Base-by-base conservation (phyloP, 2,329 filamentous ascomycete species). In the Furcasterigmium sp. region DNA sequence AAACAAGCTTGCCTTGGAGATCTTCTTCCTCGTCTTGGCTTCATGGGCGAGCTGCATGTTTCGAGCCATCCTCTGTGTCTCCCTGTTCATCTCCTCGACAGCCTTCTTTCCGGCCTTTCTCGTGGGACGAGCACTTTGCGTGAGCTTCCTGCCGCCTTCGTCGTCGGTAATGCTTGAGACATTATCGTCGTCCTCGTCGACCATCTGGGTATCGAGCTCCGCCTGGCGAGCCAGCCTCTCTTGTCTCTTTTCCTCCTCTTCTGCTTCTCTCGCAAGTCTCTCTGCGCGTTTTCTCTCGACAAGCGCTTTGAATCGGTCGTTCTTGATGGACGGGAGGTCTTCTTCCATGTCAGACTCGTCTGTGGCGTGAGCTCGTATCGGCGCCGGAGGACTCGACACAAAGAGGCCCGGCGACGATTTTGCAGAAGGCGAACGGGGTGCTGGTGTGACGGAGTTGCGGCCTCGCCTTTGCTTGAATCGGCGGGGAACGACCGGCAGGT, bases 71-170 rank as follows among this genome's bases (percentile, higher is more conserved):
- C 93, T 82, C 67, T 98, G 93, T 1, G 91, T 96, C 64, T 98
- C 93, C 45, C 89, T 80, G 54, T 86, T 85, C 85, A 98, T 96
- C 53, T 97, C 91, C 59, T 96, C 88, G 34, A 96, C 62, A 0
- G 93, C 93, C 65, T 90, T 96, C 68, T 91, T 97, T 69, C 91
- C 91, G 1, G 93, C 91, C 60, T 93, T 95, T 11, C 93, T 80
- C 9, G 79, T 76, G 5, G 89, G 84, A 4, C 84, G 80, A 20
- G 76, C 72, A 30, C 77, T 70, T 56, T 91, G 86, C 1, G 85
- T 87, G 36, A 93, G 68, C 48, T 72, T 79, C 35, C 71, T 73
- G n/a, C 75, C 83, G 32, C 70, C 77, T 20, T 81, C 80, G 26
- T 80, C 81, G 46, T 85, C 81, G 3, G 72, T 75, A 39, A 79